Conservation (phyloP, 2,329 filamentous ascomycete species). For the Sporothrix curviconia region DNA sequence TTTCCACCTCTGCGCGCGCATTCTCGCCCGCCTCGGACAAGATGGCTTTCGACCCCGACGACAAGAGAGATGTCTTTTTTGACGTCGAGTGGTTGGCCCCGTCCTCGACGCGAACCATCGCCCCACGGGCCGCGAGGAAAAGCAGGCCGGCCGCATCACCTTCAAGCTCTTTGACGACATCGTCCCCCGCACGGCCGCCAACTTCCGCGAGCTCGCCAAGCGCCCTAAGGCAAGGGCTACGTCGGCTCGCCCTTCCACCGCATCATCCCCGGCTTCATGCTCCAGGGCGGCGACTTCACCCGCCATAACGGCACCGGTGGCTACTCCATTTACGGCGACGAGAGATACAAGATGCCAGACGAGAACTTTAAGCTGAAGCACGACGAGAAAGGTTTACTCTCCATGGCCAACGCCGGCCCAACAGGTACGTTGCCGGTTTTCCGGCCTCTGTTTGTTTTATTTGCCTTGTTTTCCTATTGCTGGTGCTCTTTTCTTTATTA, state of each 20-base stretch:
- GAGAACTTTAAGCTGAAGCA: constrained; percentile 84
- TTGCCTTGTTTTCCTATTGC: too few relatives aligned
- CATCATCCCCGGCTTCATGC: constrained; percentile 89
- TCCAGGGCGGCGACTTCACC: constrained; percentile 94
- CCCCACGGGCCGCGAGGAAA: constrained; percentile 44
- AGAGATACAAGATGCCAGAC: constrained; percentile 85
- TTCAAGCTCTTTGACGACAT: constrained; percentile 74
- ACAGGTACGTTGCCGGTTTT: constrained; percentile 56
- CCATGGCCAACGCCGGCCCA: constrained; percentile 93
- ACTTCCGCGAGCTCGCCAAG: constrained; percentile 82
- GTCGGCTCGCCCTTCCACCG: constrained; percentile 81
- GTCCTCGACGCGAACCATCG: constrained; percentile 55
- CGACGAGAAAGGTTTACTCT: constrained; percentile 68
- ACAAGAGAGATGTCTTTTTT: constrained; percentile 53
- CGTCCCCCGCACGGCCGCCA: constrained; percentile 80
- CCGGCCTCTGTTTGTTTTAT: not conserved
- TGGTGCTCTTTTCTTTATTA: too few relatives aligned
- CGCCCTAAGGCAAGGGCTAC: constrained; percentile 78
- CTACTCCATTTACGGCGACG: constrained; percentile 92
- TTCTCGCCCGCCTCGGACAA: constrained; percentile 42
- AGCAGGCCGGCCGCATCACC: constrained; percentile 71
- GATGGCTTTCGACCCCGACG: constrained; percentile 46
- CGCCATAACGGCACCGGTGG: constrained; percentile 84
- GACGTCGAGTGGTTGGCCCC: constrained; percentile 68
- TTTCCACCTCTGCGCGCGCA: constrained; percentile 25